Percentiles rank a stretch among this genome's conserved stretches.
These are phyloP conservation scores for Aspergillus texensis DNA, from an alignment of 2,329 filamentous ascomycete genomes.

Conservation along the genomic window DNA sequence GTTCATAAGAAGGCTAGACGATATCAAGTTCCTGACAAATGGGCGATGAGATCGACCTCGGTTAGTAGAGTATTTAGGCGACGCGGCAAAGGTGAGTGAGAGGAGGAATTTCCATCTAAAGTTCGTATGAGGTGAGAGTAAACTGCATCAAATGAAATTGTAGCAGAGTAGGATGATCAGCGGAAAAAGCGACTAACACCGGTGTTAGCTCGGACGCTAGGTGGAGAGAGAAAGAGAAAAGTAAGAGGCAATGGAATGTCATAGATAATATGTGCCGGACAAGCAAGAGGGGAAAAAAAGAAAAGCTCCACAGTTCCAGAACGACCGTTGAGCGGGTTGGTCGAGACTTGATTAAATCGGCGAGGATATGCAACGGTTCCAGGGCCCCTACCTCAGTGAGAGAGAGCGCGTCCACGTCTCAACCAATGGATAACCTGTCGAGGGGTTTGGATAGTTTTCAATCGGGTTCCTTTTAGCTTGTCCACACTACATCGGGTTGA, in stretches of 20 bases:
- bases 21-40: not conserved
- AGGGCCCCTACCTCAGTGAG: not conserved
- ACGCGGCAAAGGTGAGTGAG: not conserved
- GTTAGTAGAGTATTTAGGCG: not conserved
- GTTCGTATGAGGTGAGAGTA: not conserved
- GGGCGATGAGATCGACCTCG: not conserved
- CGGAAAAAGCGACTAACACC: not conserved
- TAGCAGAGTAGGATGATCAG: not conserved
- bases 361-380: not conserved
- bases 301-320: constrained; percentile 3
- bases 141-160: not conserved
- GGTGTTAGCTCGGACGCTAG: not conserved
- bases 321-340: not conserved
- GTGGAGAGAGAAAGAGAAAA: not conserved
- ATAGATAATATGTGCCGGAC: constrained; percentile 6
- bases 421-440: not conserved
- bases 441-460: not conserved
- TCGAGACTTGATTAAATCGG: not conserved
- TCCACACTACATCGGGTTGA: not conserved
- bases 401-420: not conserved
- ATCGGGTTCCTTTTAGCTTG: not conserved
- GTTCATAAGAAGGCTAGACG: not conserved
- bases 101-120: not conserved
- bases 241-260: not conserved
- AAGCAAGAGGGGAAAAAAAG: constrained; percentile 4